Evolutionary conservation across 257 asterid genomes (phyloP), one percentile per base, ranked within the genome.

Genomic region (Mitragyna speciosa): DNA sequence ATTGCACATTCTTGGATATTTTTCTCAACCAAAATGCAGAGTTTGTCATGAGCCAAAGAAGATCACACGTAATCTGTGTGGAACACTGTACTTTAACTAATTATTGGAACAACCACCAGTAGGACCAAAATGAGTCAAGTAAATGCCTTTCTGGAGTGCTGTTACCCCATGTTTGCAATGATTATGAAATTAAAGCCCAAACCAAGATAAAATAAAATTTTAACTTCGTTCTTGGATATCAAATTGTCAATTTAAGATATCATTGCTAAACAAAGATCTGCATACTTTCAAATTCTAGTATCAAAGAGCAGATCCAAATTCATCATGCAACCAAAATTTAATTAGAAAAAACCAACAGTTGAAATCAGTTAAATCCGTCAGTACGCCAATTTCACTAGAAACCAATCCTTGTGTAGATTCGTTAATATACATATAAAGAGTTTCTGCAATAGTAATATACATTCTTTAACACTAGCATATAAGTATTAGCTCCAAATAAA

Each of bases 401-500:
- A 36, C 45, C 33, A 56, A 39, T 36, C 41, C 70, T 3, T 51
- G 22, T 64, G 20, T 30, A 64, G 15, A 64, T 28, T 8, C 39
- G 19, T 14, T 6, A 26, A 76, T 47, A 16, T 7, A 14, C n/a
- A n/a, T 5, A 26, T 17, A 45, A 19, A 43, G 52, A 49, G 48
- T 43, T 52, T 14, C 19, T 11, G 49, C 33, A 19, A 30, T 33
- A 79, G 20, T 3, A 65, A 20, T 24, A 33, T 12, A 67, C 63
- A 36, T 19, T 12, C 49, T 19, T 30, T 19, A 78, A 15, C 17
- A 65, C 33, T 66, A 30, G 43, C 64, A 28, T 26, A 39, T 26
- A 36, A 16, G 70, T 30, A 43, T 45, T 72, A 73, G 16, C 17
- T 45, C 78, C 73, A 73, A 39, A 76, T 11, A 72, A 26, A 70